Conservation (phyloP, 2,329 filamentous ascomycete genomes). For the Cladophialophora yegresii region DNA sequence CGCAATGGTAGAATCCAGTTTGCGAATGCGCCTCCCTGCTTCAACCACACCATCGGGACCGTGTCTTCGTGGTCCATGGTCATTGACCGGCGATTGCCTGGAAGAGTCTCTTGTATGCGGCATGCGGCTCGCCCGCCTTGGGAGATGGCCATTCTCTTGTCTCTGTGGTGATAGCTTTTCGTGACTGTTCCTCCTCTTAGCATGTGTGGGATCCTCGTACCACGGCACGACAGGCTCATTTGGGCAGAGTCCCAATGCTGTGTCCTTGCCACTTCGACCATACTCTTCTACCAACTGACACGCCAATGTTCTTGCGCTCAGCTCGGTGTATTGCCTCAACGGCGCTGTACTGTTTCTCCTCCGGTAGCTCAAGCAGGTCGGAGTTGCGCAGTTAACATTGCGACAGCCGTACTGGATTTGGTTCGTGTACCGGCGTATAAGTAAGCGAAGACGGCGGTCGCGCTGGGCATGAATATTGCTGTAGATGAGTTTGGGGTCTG, state of each 20-base stretch:
- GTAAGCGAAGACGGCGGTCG: constrained; percentile 35
- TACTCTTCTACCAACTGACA: constrained; percentile 73
- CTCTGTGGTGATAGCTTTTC: constrained; percentile 16
- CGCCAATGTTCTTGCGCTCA: constrained; percentile 79
- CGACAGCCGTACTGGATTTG: constrained; percentile 83
- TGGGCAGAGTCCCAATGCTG: constrained; percentile 29
- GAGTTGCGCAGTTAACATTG: constrained; percentile 65
- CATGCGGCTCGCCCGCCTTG: not conserved
- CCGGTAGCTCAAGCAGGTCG: constrained; percentile 79
- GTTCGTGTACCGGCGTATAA: constrained; percentile 59
- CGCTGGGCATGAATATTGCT: constrained; percentile 27
- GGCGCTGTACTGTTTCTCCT: constrained; percentile 68
- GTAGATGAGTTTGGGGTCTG: constrained; percentile 26
- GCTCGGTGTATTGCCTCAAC: constrained; percentile 74
- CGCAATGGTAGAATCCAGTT: constrained; percentile 1
- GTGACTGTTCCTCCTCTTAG: constrained; percentile 25
- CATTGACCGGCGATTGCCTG: not conserved
- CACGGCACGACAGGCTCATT: constrained; percentile 36
- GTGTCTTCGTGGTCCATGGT: constrained; percentile 12
- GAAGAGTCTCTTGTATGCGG: constrained; percentile 17
- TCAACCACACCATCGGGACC: constrained; percentile 23
- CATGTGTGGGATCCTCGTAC: constrained; percentile 31
- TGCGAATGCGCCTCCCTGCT: constrained; percentile 18
- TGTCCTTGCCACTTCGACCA: constrained; percentile 57
- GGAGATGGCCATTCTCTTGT: constrained; percentile 19